Evolutionary conservation across 2,329 filamentous ascomycete genomes (phyloP).

Genomic region (Penicillium hordei): DNA sequence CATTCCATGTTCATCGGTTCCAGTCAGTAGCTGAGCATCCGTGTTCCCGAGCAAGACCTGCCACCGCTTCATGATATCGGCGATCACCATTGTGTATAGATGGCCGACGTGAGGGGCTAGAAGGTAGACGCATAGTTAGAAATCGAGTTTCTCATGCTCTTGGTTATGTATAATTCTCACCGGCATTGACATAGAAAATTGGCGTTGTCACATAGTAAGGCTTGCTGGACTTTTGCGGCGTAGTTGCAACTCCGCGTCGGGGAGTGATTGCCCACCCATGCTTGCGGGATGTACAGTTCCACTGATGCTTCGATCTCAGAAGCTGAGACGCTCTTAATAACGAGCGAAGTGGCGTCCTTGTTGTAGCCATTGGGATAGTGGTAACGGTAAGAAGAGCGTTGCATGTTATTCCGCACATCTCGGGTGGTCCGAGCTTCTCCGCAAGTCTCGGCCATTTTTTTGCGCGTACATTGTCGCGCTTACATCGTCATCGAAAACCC

Average conservation of each 20-base stretch:
- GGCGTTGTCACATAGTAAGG: conserved; percentile 95
- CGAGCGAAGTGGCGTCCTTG: conserved; percentile 31
- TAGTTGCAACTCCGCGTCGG: conserved; percentile 34
- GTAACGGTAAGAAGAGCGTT: conserved; percentile 15
- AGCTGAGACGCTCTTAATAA: conserved; percentile 34
- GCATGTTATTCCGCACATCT: conserved; percentile 31
- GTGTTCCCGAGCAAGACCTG: conserved; percentile 68
- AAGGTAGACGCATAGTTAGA: conserved; percentile 1
- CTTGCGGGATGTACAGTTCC: conserved; percentile 34
- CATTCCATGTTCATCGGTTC: conserved; percentile 96
- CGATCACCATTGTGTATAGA: conserved; percentile 86
- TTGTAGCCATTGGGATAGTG: conserved; percentile 29
- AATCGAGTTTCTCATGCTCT: not conserved
- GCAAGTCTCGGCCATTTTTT: conserved; percentile 25
- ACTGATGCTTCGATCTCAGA: conserved; percentile 24
- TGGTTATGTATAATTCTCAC: conserved; percentile 48
- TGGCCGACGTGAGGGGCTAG: conserved; percentile 93
- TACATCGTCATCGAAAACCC: not conserved
- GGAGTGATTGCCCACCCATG: conserved; percentile 19
- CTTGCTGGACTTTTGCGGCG: conserved; percentile 53
- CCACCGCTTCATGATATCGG: conserved; percentile 92
- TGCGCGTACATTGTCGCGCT: conserved; percentile 7
- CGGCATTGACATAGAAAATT: conserved; percentile 98
- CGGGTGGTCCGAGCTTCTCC: conserved; percentile 40
- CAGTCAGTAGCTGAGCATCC: conserved; percentile 74